Conservation (phyloP, 495 filamentous ascomycete genomes). For the Cercophora scortea region DNA sequence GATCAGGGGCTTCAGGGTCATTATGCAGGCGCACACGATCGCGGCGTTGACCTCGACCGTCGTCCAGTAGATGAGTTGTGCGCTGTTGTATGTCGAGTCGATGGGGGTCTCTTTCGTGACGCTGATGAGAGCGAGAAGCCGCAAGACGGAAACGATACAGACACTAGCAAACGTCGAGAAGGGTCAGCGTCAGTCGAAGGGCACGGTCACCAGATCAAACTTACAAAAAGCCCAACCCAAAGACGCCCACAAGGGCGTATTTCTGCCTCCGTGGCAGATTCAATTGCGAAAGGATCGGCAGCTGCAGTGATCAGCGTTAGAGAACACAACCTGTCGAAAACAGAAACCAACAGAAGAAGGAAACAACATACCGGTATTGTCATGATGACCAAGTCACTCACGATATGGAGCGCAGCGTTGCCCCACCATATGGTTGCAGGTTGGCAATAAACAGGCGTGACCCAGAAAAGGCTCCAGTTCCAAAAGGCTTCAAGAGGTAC, state of each 20-base stretch:
- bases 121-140: conserved; percentile 16
- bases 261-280: conserved; percentile 21
- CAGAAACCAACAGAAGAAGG: too few species aligned
- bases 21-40: conserved; percentile 21
- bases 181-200: neutral
- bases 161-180: conserved; percentile 6
- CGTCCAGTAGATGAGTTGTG: conserved; percentile 22
- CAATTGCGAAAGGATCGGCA: conserved; percentile 17
- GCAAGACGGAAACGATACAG: conserved; percentile 20
- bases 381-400: conserved; percentile 19
- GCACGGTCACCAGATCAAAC: neutral
- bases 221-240: conserved; percentile 23
- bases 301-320: conserved; percentile 4
- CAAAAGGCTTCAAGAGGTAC: conserved; percentile 22
- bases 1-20: conserved; percentile 24
- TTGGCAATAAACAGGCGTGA: conserved; percentile 17
- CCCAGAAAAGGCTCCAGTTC: conserved; percentile 19
- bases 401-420: conserved; percentile 18
- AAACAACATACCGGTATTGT: conserved; percentile 13
- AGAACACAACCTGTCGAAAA: neutral
- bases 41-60: conserved; percentile 21
- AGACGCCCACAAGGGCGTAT: conserved; percentile 19
- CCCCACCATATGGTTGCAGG: conserved; percentile 20
- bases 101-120: neutral
- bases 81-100: conserved; percentile 17